Evolutionary conservation across 176 grass and related monocot species (phyloP).

Genomic region (Oryza glaberrima): DNA sequence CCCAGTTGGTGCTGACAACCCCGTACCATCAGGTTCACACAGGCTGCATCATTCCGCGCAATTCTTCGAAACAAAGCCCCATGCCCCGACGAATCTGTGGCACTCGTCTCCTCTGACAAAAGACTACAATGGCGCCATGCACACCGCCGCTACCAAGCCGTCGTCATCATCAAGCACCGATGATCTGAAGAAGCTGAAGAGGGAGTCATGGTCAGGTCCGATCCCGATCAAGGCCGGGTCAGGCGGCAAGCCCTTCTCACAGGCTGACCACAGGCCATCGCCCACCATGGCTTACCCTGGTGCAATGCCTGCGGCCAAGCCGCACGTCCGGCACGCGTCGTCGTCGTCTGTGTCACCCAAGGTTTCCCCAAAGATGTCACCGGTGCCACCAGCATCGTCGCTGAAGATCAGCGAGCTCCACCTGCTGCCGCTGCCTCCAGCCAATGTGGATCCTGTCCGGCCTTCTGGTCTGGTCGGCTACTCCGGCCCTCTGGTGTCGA

Average conservation of each 20-base stretch:
- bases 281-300: constrained; percentile 37
- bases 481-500: constrained; percentile 86
- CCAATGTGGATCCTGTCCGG: constrained; percentile 39
- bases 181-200: constrained; percentile 56
- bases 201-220: constrained; percentile 76
- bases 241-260: constrained; percentile 49
- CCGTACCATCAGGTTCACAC: constrained; percentile 19
- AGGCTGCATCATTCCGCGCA: constrained; percentile 47
- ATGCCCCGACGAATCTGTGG: constrained; percentile 40
- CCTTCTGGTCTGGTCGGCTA: constrained; percentile 73
- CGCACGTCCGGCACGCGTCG: constrained; percentile 30
- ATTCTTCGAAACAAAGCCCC: constrained; percentile 52
- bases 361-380: constrained; percentile 38
- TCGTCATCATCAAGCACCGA: constrained; percentile 47
- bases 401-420: constrained; percentile 84
- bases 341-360: constrained; percentile 43
- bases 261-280: constrained; percentile 36
- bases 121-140: constrained; percentile 47
- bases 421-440: constrained; percentile 80
- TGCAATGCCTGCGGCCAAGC: constrained; percentile 32
- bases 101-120: constrained; percentile 52
- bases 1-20: constrained; percentile 49
- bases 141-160: constrained; percentile 51
- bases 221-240: constrained; percentile 55
- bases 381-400: constrained; percentile 53